Percentiles rank a stretch among this genome's conserved stretches.
Evolutionary conservation across 768 basidiomycete species (phyloP).

Genomic region (Kwoniella mangroviensis): DNA sequence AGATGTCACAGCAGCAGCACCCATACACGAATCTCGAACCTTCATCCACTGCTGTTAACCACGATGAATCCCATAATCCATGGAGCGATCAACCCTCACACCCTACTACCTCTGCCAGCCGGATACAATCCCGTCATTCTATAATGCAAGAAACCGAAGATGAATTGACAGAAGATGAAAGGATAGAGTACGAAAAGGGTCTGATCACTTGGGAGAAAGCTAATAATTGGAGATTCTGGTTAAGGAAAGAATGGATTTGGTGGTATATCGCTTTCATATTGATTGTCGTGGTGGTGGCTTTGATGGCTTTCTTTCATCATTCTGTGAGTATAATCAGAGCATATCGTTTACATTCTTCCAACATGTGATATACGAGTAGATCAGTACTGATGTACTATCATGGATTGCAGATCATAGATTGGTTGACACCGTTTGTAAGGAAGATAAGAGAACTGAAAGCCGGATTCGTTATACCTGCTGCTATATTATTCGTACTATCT

Average conservation of each 20-base stretch:
- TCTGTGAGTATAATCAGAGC: conserved; percentile 31
- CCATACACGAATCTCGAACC: conserved; percentile 9
- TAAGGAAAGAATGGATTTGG: conserved; percentile 55
- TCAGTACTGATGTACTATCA: not conserved
- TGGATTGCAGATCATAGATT: conserved; percentile 59
- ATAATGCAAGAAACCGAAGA: conserved; percentile 38
- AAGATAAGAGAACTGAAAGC: conserved; percentile 63
- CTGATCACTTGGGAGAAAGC: conserved; percentile 52
- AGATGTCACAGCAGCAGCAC: not conserved
- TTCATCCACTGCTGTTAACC: not conserved
- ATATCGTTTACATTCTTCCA: not conserved
- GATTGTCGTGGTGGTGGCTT: conserved; percentile 39
- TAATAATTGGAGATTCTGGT: conserved; percentile 53
- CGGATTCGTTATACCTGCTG: conserved; percentile 78
- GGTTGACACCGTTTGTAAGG: conserved; percentile 68
- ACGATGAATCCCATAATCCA: not conserved
- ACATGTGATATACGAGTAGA: not conserved
- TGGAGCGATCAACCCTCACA: not conserved
- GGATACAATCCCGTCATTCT: conserved; percentile 1
- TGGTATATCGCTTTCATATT: conserved; percentile 42
- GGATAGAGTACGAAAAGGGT: conserved; percentile 47
- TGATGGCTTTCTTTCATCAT: conserved; percentile 50
- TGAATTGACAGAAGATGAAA: conserved; percentile 49
- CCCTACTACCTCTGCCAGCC: not conserved
- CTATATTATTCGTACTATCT: conserved; percentile 75